Conservation (phyloP, 208 protist species). For the Wallacemonas sp. region DNA sequence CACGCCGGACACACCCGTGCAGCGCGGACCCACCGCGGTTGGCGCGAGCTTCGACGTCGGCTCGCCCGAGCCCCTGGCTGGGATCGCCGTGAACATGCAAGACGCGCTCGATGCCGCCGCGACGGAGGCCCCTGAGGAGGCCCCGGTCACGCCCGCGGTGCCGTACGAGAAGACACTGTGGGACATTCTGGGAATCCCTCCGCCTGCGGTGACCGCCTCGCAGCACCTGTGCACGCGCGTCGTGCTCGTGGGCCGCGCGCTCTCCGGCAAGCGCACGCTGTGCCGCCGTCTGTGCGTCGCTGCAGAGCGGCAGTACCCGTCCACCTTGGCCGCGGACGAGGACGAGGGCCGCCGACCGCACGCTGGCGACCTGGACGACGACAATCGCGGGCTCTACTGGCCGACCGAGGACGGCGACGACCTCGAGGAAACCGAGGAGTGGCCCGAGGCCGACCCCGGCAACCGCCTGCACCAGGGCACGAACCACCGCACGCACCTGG, state of each 20-base stretch:
- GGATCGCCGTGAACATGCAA: not conserved
- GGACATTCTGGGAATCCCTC: constrained; percentile 55
- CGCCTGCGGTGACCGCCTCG: constrained; percentile 37
- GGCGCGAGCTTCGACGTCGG: not conserved
- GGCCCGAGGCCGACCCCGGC: constrained; percentile 5
- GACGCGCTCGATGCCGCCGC: constrained; percentile 1
- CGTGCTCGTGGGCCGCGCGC: constrained; percentile 66
- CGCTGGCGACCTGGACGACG: not conserved
- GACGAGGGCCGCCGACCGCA: not conserved
- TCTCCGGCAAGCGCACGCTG: constrained; percentile 79
- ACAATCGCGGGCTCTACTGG: constrained; percentile 24
- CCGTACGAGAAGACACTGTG: constrained; percentile 28
- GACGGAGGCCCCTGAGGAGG: not conserved
- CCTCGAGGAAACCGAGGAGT: constrained; percentile 9
- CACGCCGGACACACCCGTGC: constrained; percentile 8
- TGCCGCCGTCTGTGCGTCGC: constrained; percentile 63
- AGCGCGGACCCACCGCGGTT: not conserved
- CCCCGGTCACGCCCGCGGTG: not conserved
- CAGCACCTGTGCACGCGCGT: constrained; percentile 50
- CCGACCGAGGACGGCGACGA: constrained; percentile 23
- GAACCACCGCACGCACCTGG: constrained; percentile 15
- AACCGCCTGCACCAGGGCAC: not conserved
- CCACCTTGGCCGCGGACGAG: constrained; percentile 5
- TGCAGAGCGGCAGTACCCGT: constrained; percentile 47
- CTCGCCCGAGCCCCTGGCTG: not conserved